Evolutionary conservation across 805 yeast species (phyloP).

Genomic region (Suhomyces faveliae): DNA sequence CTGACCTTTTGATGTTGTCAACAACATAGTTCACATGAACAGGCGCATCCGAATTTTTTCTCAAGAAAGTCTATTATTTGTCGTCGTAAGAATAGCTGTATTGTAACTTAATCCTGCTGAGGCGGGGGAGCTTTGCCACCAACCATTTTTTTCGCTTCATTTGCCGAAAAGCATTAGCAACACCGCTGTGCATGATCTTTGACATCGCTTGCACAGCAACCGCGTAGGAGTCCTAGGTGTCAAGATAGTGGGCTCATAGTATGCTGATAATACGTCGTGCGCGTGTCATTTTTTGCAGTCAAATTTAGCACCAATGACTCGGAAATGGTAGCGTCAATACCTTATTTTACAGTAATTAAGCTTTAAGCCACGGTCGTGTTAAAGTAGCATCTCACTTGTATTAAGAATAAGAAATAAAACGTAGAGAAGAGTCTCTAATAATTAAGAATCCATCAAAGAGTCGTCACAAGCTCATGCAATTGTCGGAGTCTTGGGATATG

Average conservation of each 20-base stretch:
- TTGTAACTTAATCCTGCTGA: neutral
- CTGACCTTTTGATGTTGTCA: neutral
- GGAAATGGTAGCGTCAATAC: no score
- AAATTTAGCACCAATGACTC: neutral
- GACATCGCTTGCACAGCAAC: neutral
- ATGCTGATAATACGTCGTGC: neutral
- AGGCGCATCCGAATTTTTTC: neutral
- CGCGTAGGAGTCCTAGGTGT: neutral
- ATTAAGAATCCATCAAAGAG: neutral
- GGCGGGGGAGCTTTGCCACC: neutral
- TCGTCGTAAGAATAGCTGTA: neutral
- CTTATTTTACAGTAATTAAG: no score
- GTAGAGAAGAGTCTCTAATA: neutral
- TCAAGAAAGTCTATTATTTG: neutral
- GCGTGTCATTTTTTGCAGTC: neutral
- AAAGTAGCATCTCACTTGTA: neutral
- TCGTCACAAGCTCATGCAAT: neutral
- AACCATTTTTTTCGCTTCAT: neutral
- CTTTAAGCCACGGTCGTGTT: neutral
- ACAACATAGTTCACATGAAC: neutral
- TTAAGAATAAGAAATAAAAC: neutral
- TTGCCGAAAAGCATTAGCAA: no score
- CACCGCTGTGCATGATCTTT: no score
- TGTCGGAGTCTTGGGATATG: neutral
- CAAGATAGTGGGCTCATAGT: neutral